phyloP scores from a whole-genome alignment of 371 early-diverging fungal genomes.

The Rhizomucor pusillus region DNA sequence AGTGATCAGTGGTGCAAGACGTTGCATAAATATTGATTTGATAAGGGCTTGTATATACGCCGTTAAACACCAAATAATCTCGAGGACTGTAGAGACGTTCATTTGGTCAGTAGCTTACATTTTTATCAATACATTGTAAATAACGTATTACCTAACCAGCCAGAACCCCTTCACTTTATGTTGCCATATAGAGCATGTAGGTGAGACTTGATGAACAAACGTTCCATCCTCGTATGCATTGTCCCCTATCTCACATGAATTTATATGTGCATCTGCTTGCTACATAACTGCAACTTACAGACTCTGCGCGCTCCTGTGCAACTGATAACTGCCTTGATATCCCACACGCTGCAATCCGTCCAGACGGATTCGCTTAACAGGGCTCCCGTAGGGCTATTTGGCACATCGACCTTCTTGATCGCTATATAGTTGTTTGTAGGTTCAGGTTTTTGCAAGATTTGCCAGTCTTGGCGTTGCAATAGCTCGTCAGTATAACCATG shows the following conservation, averaged over 20 bases:
- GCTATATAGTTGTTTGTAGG: conserved; percentile 29
- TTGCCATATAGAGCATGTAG: conserved; percentile 49
- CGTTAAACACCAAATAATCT: conserved; percentile 50
- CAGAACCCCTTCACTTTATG: conserved; percentile 54
- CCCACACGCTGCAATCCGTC: conserved; percentile 57
- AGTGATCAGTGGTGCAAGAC: conserved; percentile 42
- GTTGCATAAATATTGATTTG: conserved; percentile 49
- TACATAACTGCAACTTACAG: conserved; percentile 25
- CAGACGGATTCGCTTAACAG: conserved; percentile 49
- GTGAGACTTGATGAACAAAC: conserved; percentile 41
- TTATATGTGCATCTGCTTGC: not conserved
- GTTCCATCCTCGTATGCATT: conserved; percentile 46
- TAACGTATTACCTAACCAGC: conserved; percentile 41
- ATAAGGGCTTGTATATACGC: conserved; percentile 42
- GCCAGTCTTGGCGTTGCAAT: conserved; percentile 7
- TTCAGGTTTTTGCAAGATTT: conserved; percentile 21
- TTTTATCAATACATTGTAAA: not conserved
- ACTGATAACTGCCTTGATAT: conserved; percentile 52
- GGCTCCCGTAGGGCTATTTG: conserved; percentile 50
- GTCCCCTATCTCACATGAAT: conserved; percentile 36
- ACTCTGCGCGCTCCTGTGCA: conserved; percentile 36
- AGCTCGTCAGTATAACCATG: conserved; percentile 22
- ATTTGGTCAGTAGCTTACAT: too few relatives aligned
- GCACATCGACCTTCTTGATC: conserved; percentile 39
- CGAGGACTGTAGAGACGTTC: conserved; percentile 38